These are phyloP conservation scores for Wolfiporia cocos DNA, from an alignment of 1,284 basidiomycete genomes.

Conservation along the genomic window DNA sequence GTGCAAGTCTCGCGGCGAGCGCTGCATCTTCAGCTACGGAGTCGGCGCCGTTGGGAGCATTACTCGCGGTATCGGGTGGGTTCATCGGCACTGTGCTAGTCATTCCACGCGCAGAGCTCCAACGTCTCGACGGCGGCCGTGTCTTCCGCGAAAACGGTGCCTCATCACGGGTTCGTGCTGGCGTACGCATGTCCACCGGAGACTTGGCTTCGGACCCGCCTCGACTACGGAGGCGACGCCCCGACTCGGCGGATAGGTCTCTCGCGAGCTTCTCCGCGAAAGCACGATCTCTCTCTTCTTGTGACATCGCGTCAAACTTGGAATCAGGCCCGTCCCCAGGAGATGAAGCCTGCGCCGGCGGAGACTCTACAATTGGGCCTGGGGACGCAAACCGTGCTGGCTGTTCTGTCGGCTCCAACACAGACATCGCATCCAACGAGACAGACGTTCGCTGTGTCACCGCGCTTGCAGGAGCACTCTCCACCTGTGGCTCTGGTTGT, in stretches of 20 bases:
- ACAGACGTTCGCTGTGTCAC: too few species aligned
- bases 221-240: slow-evolving; percentile 22
- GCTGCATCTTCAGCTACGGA: slow-evolving; percentile 31
- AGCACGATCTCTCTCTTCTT: slow-evolving; percentile 6
- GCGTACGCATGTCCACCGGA: neutral
- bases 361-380: slow-evolving; percentile 8
- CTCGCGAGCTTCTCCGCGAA: slow-evolving; percentile 12
- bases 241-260: slow-evolving; percentile 6
- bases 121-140: slow-evolving; percentile 1
- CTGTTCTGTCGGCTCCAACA: too few species aligned
- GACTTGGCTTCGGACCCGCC: neutral
- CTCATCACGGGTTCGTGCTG: slow-evolving; percentile 1
- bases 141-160: slow-evolving; percentile 3
- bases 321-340: neutral
- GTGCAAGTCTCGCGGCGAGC: slow-evolving; percentile 31
- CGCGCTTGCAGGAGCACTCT: too few species aligned
- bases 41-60: slow-evolving; percentile 1
- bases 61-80: neutral
- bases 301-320: neutral
- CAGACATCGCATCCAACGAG: too few species aligned
- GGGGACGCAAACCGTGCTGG: neutral
- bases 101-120: neutral
- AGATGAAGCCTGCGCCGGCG: neutral
- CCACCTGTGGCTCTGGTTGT: slow-evolving; percentile 3
- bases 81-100: neutral